phyloP scores from a whole-genome alignment of 208 protist genomes.

The Trypanosoma platydactyli region DNA sequence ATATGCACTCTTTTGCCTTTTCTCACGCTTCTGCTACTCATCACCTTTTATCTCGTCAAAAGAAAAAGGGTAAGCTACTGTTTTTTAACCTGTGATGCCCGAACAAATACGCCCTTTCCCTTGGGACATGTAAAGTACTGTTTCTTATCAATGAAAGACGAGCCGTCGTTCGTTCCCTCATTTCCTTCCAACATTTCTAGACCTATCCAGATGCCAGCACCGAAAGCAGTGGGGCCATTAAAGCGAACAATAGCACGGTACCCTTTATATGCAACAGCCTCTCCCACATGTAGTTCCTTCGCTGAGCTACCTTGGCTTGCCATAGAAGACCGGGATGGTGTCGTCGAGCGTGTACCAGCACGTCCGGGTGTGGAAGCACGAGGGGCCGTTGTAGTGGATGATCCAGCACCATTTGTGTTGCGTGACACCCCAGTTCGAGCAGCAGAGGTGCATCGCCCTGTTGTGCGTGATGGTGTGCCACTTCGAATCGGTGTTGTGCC shows the following conservation, averaged over 20 bases:
- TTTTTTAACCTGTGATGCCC: conserved; percentile 85
- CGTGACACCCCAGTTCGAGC: conserved; percentile 14
- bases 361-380: conserved; percentile 21
- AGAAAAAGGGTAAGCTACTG: conserved; percentile 21
- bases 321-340: conserved; percentile 22
- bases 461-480: conserved; percentile 27
- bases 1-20: not conserved
- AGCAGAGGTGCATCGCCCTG: conserved; percentile 19
- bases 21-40: conserved; percentile 2
- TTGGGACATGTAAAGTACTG: conserved; percentile 90
- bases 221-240: conserved; percentile 81
- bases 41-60: conserved; percentile 32
- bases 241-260: conserved; percentile 83
- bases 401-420: not conserved
- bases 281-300: conserved; percentile 73
- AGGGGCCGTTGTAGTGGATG: not conserved
- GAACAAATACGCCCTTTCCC: conserved; percentile 89
- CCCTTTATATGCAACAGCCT: conserved; percentile 85
- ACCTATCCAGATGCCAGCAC: conserved; percentile 87
- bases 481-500: conserved; percentile 50
- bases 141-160: conserved; percentile 90
- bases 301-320: conserved; percentile 43
- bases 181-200: conserved; percentile 90
- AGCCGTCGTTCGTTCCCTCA: conserved; percentile 89
- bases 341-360: conserved; percentile 22